Evolutionary conservation across 768 basidiomycete species (phyloP).

Genomic region (Pulveroboletus ravenelii): DNA sequence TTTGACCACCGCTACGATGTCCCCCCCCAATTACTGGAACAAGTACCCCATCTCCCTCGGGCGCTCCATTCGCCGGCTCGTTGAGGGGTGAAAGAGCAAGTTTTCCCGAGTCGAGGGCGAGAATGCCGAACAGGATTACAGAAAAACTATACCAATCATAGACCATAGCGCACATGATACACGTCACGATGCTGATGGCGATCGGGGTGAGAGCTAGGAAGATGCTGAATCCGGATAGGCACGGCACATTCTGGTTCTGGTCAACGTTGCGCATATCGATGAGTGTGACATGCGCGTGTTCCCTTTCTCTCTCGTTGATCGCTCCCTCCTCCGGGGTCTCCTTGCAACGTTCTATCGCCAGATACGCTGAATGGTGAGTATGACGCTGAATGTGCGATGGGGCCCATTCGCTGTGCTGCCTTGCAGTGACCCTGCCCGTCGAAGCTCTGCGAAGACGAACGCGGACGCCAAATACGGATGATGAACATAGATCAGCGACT

Average conservation of each 20-base stretch:
- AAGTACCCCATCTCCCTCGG: slow-evolving; percentile 26
- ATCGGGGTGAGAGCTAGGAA: no score
- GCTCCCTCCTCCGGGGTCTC: background rate
- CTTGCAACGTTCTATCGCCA: slow-evolving; percentile 19
- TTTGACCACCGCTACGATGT: slow-evolving; percentile 24
- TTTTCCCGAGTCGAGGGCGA: slow-evolving; percentile 26
- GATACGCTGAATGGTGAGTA: slow-evolving; percentile 13
- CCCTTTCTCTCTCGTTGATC: slow-evolving; percentile 13
- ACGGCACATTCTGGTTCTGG: no score
- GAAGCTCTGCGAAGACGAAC: slow-evolving; percentile 5
- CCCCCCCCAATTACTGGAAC: no score
- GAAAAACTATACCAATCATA: no score
- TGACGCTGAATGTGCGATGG: no score
- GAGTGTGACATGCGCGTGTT: slow-evolving; percentile 11
- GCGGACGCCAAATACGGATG: slow-evolving; percentile 9
- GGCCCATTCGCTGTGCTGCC: slow-evolving; percentile 12
- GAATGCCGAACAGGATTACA: slow-evolving; percentile 31
- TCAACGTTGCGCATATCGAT: no score
- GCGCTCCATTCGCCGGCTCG: slow-evolving; percentile 14
- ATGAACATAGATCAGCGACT: slow-evolving; percentile 10
- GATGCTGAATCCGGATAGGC: no score
- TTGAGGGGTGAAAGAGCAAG: slow-evolving; percentile 12
- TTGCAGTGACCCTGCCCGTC: slow-evolving; percentile 17
- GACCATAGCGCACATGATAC: no score
- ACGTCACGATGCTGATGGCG: no score